phyloP scores from a whole-genome alignment of 768 basidiomycete species.

The Suillus weaverae region DNA sequence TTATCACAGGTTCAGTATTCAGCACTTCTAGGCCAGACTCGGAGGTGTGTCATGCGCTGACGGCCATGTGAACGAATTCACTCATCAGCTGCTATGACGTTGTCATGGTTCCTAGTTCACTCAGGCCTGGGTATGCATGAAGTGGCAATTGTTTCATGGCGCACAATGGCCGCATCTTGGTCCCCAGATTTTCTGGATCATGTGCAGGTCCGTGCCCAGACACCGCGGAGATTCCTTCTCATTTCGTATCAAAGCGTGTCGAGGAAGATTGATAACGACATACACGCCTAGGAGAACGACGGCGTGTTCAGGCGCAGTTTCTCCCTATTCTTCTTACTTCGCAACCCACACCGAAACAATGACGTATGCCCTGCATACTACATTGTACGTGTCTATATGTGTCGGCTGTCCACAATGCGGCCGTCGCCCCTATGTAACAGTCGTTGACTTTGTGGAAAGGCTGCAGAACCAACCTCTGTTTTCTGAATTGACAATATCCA shows the following conservation, averaged over 20 bases:
- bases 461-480: background rate
- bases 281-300: background rate
- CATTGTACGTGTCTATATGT: background rate
- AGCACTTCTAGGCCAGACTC: background rate
- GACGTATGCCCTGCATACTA: background rate
- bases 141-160: background rate
- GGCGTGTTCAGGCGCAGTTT: constrained; percentile 66
- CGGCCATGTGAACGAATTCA: background rate
- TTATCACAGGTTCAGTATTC: background rate
- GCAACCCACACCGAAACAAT: background rate
- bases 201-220: background rate
- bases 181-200: background rate
- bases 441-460: background rate
- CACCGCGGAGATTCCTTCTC: background rate
- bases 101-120: background rate
- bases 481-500: background rate
- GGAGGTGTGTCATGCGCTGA: background rate
- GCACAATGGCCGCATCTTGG: background rate
- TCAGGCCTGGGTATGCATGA: background rate
- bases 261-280: background rate
- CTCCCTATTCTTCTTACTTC: background rate
- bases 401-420: background rate
- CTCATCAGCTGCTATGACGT: background rate
- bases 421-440: background rate
- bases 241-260: background rate